A percentile compares a stretch with the other conserved stretches of the same genome.
phyloP scores from a whole-genome alignment of 805 yeast species.

The Candida silvatica region DNA sequence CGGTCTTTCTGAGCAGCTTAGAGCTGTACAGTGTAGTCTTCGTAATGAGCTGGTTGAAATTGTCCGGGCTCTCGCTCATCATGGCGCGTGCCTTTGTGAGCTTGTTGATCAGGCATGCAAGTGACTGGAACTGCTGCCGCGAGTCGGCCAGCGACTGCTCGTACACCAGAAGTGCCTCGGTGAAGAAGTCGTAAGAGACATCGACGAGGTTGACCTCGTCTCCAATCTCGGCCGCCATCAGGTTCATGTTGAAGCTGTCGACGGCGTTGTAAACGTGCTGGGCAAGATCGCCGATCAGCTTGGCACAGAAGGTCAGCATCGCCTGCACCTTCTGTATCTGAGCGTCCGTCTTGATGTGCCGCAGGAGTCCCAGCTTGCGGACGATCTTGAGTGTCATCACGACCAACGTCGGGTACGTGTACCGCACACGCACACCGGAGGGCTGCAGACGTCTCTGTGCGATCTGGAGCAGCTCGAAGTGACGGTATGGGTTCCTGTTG shows the following conservation, averaged over 20 bases:
- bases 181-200: conserved; percentile 79
- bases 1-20: conserved; percentile 81
- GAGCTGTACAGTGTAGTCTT: conserved; percentile 84
- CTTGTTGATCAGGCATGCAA: conserved; percentile 37
- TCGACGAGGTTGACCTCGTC: conserved; percentile 69
- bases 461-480: conserved; percentile 35
- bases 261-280: conserved; percentile 24
- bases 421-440: conserved; percentile 48
- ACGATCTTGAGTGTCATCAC: conserved; percentile 52
- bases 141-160: conserved; percentile 54
- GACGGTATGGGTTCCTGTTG: conserved; percentile 35
- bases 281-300: conserved; percentile 60
- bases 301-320: conserved; percentile 67
- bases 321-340: conserved; percentile 13
- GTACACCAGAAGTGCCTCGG: conserved; percentile 78
- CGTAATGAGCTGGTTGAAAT: conserved; percentile 75
- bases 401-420: conserved; percentile 72
- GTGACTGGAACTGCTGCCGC: conserved; percentile 38
- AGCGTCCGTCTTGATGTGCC: conserved; percentile 14
- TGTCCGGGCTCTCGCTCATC: conserved; percentile 36
- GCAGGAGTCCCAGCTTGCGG: conserved; percentile 32
- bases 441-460: conserved; percentile 42
- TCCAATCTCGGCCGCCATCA: conserved; percentile 66
- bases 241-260: conserved; percentile 37
- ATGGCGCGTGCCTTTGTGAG: conserved; percentile 34